Conservation (phyloP, 2,329 filamentous ascomycete species). For the Blastomyces parvus region DNA sequence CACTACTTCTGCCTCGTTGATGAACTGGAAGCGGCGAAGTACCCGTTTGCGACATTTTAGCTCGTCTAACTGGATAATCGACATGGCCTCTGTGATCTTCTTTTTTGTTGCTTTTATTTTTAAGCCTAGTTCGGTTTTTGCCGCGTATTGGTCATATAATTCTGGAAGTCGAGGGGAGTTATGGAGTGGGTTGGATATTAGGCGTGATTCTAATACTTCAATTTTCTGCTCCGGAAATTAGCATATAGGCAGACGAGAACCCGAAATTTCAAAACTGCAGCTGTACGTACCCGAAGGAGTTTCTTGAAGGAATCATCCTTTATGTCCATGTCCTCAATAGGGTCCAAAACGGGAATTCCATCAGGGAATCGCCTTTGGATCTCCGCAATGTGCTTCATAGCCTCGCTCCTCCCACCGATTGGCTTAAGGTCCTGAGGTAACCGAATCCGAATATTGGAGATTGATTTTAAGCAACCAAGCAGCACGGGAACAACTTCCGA, state of each 20-base stretch:
- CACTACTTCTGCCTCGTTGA: slow-evolving; percentile 90
- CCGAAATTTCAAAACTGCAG: not conserved
- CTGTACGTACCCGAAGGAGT: slow-evolving; percentile 52
- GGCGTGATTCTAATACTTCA: slow-evolving; percentile 83
- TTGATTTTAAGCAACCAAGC: slow-evolving; percentile 71
- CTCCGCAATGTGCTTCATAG: slow-evolving; percentile 62
- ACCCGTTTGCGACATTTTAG: slow-evolving; percentile 94
- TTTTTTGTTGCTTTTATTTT: slow-evolving; percentile 85
- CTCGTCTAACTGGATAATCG: slow-evolving; percentile 88
- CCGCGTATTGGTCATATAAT: slow-evolving; percentile 77
- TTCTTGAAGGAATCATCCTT: slow-evolving; percentile 88
- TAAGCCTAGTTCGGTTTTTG: slow-evolving; percentile 64
- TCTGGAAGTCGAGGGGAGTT: slow-evolving; percentile 74
- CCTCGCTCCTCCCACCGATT: slow-evolving; percentile 57
- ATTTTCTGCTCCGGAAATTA: slow-evolving; percentile 60
- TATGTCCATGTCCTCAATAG: slow-evolving; percentile 94
- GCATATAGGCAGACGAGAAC: slow-evolving; percentile 4
- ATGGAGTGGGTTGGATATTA: slow-evolving; percentile 83
- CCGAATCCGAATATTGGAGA: slow-evolving; percentile 76
- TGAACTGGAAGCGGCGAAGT: slow-evolving; percentile 84
- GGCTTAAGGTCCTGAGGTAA: slow-evolving; percentile 66
- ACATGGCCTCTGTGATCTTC: slow-evolving; percentile 72
- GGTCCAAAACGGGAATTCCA: slow-evolving; percentile 78
- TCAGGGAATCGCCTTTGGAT: slow-evolving; percentile 84
- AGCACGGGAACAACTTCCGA: slow-evolving; percentile 81